phyloP scores from a whole-genome alignment of 495 filamentous ascomycete genomes.

The Trichoderma orchidacearum region DNA sequence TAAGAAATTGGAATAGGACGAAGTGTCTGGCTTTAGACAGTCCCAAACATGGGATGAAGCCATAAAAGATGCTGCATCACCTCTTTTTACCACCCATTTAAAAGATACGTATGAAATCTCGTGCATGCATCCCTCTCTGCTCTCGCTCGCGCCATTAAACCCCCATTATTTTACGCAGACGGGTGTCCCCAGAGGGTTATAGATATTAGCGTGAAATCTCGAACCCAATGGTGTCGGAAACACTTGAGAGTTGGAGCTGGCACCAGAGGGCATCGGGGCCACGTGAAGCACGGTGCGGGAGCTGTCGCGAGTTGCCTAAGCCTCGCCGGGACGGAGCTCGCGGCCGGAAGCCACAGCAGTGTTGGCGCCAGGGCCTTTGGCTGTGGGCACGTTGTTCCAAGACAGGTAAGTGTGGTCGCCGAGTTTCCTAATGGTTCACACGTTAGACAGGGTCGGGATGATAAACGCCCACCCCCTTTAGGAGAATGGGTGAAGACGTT shows the following conservation, averaged over 20 bases:
- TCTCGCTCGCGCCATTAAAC: background rate
- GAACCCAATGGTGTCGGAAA: background rate
- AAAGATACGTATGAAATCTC: too few species aligned
- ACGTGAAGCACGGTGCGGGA: background rate
- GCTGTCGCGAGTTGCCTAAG: conserved; percentile 1
- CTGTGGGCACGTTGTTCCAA: conserved; percentile 84
- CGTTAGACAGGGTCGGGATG: too few species aligned
- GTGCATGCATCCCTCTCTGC: background rate
- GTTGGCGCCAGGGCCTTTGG: conserved; percentile 27
- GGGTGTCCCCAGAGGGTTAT: background rate
- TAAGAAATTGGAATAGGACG: too few species aligned
- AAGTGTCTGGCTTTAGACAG: too few species aligned
- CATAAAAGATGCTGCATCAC: too few species aligned
- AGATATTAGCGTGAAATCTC: background rate
- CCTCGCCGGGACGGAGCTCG: conserved; percentile 7
- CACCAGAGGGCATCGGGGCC: background rate
- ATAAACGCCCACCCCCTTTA: too few species aligned
- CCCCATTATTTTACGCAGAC: background rate
- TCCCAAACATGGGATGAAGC: too few species aligned
- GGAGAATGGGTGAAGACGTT: background rate
- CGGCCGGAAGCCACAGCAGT: conserved; percentile 19
- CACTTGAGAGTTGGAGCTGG: background rate
- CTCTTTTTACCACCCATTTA: too few species aligned
- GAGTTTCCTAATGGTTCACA: conserved; percentile 53
- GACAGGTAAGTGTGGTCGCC: conserved; percentile 94